Conservation (phyloP, 2,329 filamentous ascomycete genomes). For the Ceratocystis lukuohia region DNA sequence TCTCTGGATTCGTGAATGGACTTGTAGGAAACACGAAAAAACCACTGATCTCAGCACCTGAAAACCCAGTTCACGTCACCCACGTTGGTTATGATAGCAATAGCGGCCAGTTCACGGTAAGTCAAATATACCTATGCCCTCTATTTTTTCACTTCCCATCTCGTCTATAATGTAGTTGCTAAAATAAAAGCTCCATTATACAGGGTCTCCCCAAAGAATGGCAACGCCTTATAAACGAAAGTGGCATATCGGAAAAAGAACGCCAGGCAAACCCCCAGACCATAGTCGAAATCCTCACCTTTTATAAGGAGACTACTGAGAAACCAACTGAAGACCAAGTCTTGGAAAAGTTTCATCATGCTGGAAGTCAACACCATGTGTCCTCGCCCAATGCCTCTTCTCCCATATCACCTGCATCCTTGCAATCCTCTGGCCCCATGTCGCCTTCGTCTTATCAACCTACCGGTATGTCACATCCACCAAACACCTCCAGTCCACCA, state of each 20-base stretch:
- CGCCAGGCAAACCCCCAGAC: slow-evolving; percentile 91
- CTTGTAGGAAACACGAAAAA: slow-evolving; percentile 73
- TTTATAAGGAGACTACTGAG: slow-evolving; percentile 91
- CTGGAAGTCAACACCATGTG: slow-evolving; percentile 33
- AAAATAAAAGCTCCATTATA: neutral
- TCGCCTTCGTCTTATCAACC: slow-evolving; percentile 42
- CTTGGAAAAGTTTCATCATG: slow-evolving; percentile 93
- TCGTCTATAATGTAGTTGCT: neutral
- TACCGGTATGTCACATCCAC: slow-evolving; percentile 38
- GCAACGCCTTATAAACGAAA: slow-evolving; percentile 90
- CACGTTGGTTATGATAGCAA: slow-evolving; percentile 95
- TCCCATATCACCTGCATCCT: slow-evolving; percentile 33
- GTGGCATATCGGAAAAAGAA: slow-evolving; percentile 90
- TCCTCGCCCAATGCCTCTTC: slow-evolving; percentile 29
- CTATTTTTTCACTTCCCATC: neutral
- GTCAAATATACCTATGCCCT: slow-evolving; percentile 24
- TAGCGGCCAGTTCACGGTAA: slow-evolving; percentile 89
- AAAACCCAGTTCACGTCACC: slow-evolving; percentile 94
- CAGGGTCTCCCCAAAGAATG: slow-evolving; percentile 94
- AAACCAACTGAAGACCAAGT: slow-evolving; percentile 69
- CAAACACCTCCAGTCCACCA: slow-evolving; percentile 58
- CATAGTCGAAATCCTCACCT: slow-evolving; percentile 87
- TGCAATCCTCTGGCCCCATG: slow-evolving; percentile 30
- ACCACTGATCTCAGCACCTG: slow-evolving; percentile 89
- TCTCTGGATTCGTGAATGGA: slow-evolving; percentile 78